Conservation (phyloP, 2,329 filamentous ascomycete species). For the Trichoderma endophyticum region DNA sequence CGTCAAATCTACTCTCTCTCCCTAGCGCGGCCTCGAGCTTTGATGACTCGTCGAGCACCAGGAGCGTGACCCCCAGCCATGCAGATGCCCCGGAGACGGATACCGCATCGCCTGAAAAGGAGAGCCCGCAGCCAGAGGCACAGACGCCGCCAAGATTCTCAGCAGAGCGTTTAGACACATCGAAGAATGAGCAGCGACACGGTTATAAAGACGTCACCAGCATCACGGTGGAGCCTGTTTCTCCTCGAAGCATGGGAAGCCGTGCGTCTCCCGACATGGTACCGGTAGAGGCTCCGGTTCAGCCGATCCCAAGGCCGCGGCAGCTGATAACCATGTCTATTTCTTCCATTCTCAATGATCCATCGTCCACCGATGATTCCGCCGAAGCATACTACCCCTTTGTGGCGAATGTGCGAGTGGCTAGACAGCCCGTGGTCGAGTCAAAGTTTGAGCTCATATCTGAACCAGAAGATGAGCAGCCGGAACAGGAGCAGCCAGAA, state of each 20-base stretch:
- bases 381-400: constrained; percentile 19
- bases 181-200: constrained; percentile 19
- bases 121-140: constrained; percentile 40
- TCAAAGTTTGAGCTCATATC: neutral
- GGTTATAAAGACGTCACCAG: constrained; percentile 4
- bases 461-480: constrained; percentile 4
- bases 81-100: constrained; percentile 39
- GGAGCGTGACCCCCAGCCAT: constrained; percentile 27
- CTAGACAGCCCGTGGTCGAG: constrained; percentile 18
- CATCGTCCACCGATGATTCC: constrained; percentile 20
- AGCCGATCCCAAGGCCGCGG: neutral
- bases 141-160: constrained; percentile 28
- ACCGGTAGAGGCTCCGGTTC: neutral
- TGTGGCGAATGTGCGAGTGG: constrained; percentile 28
- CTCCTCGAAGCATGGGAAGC: constrained; percentile 31
- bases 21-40: constrained; percentile 31
- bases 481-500: neutral
- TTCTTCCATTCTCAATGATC: constrained; percentile 32
- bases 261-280: constrained; percentile 26
- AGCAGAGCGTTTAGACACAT: constrained; percentile 7
- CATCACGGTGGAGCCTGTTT: constrained; percentile 27
- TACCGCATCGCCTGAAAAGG: constrained; percentile 50
- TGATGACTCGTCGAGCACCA: constrained; percentile 35
- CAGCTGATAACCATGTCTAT: constrained; percentile 32
- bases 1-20: constrained; percentile 22